Base-by-base conservation (phyloP, 1,284 basidiomycete genomes). In the Moesziomyces antarcticus region DNA sequence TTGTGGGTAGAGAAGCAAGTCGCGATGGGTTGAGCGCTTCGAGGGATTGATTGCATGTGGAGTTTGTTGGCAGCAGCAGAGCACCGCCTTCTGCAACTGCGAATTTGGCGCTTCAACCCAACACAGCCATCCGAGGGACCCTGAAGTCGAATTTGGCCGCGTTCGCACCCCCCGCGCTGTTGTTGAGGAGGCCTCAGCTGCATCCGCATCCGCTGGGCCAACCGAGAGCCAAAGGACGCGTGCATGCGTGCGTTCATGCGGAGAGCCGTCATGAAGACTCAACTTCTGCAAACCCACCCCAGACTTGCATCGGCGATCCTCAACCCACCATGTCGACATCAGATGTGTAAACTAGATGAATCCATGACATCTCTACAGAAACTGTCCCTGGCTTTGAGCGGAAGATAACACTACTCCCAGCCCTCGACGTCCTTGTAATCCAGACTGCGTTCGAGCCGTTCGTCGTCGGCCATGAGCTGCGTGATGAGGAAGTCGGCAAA, bases 401-500 rank as follows among this genome's bases (percentile, higher is more conserved):
- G 5, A 25, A 25, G 24, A 25, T 25, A 5, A 24, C 22, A n/a
- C 56, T 45, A 65, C 43, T 71, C 68, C 71, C 71, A 73, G 1
- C 71, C 71, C 35, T 73, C 71, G 14, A 58, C 65, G 18, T 73
- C 61, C 16, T 57, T 56, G 41, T 60, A 73, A 1, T 69, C 65
- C 13, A 68, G 48, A 37, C 60, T 69, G 46, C 57, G 51, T 16
- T 73, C 71, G 1, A 73, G 54, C 14, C 61, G 65, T n/a, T 66
- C 56, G 48, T 56, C 54, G 44, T 63, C 60, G 18, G 70, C 56
- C 56, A 81, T 63, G 40, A 81, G 61, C 65, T 82, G 79, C 1
- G 71, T 66, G 37, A 83, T 68, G 20, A 82, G 63, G 37, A 81
- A 81, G 50, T 74, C 75, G 63, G 79, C 75, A 47, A 83, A 81